Base-by-base conservation (phyloP, 208 protist genomes). In the Leishmania braziliensis region DNA sequence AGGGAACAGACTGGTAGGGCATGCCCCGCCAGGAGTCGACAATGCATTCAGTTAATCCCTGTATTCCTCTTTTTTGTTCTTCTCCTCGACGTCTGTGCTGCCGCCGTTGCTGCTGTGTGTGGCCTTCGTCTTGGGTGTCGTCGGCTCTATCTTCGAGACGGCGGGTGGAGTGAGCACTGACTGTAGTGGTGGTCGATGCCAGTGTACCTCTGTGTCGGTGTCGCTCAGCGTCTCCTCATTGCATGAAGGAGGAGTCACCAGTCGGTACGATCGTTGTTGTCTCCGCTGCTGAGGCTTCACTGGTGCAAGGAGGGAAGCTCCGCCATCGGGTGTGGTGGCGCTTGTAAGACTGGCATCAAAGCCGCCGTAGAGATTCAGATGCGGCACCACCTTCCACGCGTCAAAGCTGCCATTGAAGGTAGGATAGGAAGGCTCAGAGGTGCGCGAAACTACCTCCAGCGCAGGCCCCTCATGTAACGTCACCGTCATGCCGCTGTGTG, bases 121-220 rank as follows among this genome's bases (percentile, higher is more conserved):
- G 14, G 14, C 60, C 5, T 20, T 39, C n/a, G 0, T 60, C 0
- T 70, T 46, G 0, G 39, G 54, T 69, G 60, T 12, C 23, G 58
- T 65, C 26, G 29, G 43, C 60, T 36, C 23, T 43, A 56, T 0
- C 36, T 56, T 16, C 39, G 56, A 70, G 5, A 33, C 26, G 6
- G 46, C 18, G 54, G 16, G 39, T 54, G 20, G 60, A 53, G 54
- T n/a, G 18, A 18, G 53, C 20, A 62, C 36, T 66, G 54, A 12
- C 36, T 56, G 50, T 46, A 43, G 60, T 68, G 75, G 75, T 78
- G 75, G 75, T 3, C 60, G 75, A 63, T 78, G 58, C 60, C 60
- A 78, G 56, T 12, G 39, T 51, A 39, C 56, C 9, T 36, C 36
- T 18, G 62, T 58, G 14, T 79, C 65, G 3, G 10, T 26, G 33